Percentiles rank a stretch among this genome's conserved stretches.
These are phyloP conservation scores for Mycena rosella DNA, from an alignment of 768 basidiomycete species.

Conservation along the genomic window DNA sequence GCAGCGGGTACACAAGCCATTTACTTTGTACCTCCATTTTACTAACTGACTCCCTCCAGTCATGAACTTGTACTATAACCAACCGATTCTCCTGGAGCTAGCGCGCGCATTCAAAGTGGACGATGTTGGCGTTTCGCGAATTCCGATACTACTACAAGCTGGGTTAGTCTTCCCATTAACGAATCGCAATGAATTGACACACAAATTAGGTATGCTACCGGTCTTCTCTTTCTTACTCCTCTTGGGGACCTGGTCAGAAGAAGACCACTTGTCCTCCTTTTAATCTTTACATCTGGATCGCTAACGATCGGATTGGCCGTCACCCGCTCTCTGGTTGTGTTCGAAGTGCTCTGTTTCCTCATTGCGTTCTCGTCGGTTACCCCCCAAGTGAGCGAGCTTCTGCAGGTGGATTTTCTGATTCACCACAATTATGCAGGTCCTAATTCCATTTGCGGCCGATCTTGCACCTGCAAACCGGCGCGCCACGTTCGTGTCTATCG, in stretches of 20 bases:
- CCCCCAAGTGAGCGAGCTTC: constrained; percentile 61
- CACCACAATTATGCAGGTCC: constrained; percentile 9
- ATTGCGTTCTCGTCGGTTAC: constrained; percentile 64
- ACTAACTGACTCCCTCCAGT: constrained; percentile 34
- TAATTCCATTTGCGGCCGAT: constrained; percentile 62
- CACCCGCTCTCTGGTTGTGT: constrained; percentile 57
- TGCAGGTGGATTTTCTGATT: constrained; percentile 28
- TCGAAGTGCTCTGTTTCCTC: constrained; percentile 65
- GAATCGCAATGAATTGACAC: not conserved
- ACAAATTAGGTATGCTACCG: constrained; percentile 59
- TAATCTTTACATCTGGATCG: constrained; percentile 54
- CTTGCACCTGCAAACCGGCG: constrained; percentile 65
- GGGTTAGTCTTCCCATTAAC: constrained; percentile 47
- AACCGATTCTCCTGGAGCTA: constrained; percentile 62
- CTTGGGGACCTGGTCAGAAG: constrained; percentile 74
- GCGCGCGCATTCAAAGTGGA: constrained; percentile 41
- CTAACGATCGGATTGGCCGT: constrained; percentile 67
- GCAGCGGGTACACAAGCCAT: constrained; percentile 13
- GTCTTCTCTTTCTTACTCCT: constrained; percentile 68
- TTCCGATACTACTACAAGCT: constrained; percentile 61
- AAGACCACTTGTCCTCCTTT: constrained; percentile 62
- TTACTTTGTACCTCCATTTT: not conserved
- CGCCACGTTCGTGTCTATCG: constrained; percentile 65
- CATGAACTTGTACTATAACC: constrained; percentile 69
- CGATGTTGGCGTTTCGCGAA: constrained; percentile 39